A percentile compares a stretch with the other conserved stretches of the same genome.
These are phyloP conservation scores for Colletotrichum abscissum DNA, from an alignment of 2,329 filamentous ascomycete species.

Conservation along the genomic window DNA sequence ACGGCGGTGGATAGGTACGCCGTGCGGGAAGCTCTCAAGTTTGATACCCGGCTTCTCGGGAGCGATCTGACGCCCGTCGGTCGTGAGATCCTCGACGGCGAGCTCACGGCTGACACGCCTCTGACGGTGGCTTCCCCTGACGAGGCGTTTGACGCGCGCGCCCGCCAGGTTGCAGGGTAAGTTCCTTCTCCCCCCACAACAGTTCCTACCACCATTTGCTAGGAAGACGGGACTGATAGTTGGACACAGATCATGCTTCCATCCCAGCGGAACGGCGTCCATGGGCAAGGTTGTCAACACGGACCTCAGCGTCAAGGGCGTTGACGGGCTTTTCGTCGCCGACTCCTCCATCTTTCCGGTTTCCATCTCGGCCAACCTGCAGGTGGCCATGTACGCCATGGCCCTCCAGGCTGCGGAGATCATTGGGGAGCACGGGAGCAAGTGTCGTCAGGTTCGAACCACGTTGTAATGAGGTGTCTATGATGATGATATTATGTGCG, in stretches of 20 bases:
- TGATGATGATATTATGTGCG: background rate
- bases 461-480: background rate
- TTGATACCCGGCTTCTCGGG: slow-evolving; percentile 39
- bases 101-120: slow-evolving; percentile 37
- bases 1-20: slow-evolving; percentile 37
- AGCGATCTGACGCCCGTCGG: slow-evolving; percentile 37
- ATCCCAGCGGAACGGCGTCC: slow-evolving; percentile 42
- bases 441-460: background rate
- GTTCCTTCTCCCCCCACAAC: background rate
- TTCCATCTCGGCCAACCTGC: slow-evolving; percentile 51
- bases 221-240: background rate
- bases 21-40: slow-evolving; percentile 40
- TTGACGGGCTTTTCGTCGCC: slow-evolving; percentile 48
- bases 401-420: slow-evolving; percentile 70
- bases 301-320: slow-evolving; percentile 50
- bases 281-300: slow-evolving; percentile 48
- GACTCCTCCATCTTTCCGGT: slow-evolving; percentile 47
- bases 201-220: no score
- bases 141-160: slow-evolving; percentile 20
- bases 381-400: slow-evolving; percentile 64
- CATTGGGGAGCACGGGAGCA: slow-evolving; percentile 46
- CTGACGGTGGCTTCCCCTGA: slow-evolving; percentile 40
- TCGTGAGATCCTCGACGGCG: slow-evolving; percentile 40
- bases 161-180: slow-evolving; percentile 8
- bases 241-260: slow-evolving; percentile 33